Evolutionary conservation across 1,284 basidiomycete species (phyloP).

Genomic region (Marasmius sp.): DNA sequence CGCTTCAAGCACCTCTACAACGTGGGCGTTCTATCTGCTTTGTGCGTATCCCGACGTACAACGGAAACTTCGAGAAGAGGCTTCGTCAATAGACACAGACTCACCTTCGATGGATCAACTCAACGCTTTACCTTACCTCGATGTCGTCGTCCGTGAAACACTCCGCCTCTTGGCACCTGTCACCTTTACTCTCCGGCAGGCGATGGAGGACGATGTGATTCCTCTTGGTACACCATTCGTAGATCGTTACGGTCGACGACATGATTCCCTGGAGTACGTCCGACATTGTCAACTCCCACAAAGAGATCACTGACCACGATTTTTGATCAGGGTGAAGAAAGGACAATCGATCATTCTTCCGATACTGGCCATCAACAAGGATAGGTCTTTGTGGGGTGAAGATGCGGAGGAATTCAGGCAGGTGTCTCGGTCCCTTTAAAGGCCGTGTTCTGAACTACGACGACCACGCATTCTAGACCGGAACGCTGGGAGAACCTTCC

Average conservation of each 20-base stretch:
- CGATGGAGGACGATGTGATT: slow-evolving; percentile 53
- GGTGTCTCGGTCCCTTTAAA: slow-evolving; percentile 2
- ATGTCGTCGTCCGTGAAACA: slow-evolving; percentile 69
- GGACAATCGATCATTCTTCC: slow-evolving; percentile 38
- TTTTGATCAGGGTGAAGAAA: slow-evolving; percentile 32
- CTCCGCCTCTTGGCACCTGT: slow-evolving; percentile 69
- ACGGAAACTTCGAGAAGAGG: slow-evolving; percentile 67
- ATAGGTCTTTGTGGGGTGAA: slow-evolving; percentile 44
- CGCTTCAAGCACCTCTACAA: not conserved
- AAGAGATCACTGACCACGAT: slow-evolving; percentile 16
- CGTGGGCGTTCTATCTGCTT: slow-evolving; percentile 44
- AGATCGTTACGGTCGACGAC: slow-evolving; percentile 34
- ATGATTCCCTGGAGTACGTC: slow-evolving; percentile 28
- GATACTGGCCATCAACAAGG: slow-evolving; percentile 37
- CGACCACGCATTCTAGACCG: slow-evolving; percentile 24
- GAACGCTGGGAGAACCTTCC: slow-evolving; percentile 42
- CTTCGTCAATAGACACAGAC: slow-evolving; percentile 47
- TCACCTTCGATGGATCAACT: slow-evolving; percentile 61
- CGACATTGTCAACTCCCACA: not conserved
- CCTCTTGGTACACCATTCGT: slow-evolving; percentile 48
- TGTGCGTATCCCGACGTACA: slow-evolving; percentile 57
- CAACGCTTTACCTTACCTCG: slow-evolving; percentile 58
- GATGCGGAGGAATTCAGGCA: slow-evolving; percentile 43
- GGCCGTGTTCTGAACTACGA: not conserved
- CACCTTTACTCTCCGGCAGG: slow-evolving; percentile 48